These are phyloP conservation scores for Lunularia cruciata DNA, from an alignment of 225 moss, liverwort and hornwort species.

Conservation along the genomic window DNA sequence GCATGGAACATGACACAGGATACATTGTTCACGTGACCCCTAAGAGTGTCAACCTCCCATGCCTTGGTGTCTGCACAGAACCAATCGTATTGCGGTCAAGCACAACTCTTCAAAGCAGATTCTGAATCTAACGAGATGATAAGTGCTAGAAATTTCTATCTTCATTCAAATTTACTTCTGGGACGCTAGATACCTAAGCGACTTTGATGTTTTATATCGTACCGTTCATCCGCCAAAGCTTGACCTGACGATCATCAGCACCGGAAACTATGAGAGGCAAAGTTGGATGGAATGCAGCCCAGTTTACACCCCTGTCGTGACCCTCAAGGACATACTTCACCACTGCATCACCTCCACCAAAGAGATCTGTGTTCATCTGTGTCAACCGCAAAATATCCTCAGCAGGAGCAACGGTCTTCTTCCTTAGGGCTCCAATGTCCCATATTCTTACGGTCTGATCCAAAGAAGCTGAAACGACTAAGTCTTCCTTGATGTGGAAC, in stretches of 20 bases:
- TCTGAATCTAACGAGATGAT: no score
- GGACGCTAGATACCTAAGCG: no score
- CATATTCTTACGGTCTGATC: conserved; percentile 97
- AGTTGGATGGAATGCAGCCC: conserved; percentile 97
- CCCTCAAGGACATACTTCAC: conserved; percentile 98
- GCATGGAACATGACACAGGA: conserved; percentile 98
- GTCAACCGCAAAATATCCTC: conserved; percentile 91
- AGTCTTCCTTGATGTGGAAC: conserved; percentile 93
- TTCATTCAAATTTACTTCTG: no score
- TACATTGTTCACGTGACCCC: conserved; percentile 96
- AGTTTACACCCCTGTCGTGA: conserved; percentile 96
- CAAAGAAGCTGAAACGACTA: conserved; percentile 94
- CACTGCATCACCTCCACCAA: conserved; percentile 95
- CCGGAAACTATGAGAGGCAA: conserved; percentile 97
- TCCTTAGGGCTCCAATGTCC: conserved; percentile 91
- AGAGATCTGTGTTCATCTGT: conserved; percentile 97
- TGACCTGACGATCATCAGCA: conserved; percentile 98
- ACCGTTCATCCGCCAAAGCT: conserved; percentile 99
- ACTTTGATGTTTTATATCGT: no score
- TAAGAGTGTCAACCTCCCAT: conserved; percentile 97
- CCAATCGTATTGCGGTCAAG: no score
- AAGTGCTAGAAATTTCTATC: no score
- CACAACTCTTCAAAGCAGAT: no score
- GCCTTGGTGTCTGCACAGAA: conserved; percentile 82
- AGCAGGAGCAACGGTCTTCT: conserved; percentile 92